Percentiles rank a stretch among this genome's conserved stretches.
Evolutionary conservation across 768 basidiomycete genomes (phyloP).

Genomic region (Calocera cornea): DNA sequence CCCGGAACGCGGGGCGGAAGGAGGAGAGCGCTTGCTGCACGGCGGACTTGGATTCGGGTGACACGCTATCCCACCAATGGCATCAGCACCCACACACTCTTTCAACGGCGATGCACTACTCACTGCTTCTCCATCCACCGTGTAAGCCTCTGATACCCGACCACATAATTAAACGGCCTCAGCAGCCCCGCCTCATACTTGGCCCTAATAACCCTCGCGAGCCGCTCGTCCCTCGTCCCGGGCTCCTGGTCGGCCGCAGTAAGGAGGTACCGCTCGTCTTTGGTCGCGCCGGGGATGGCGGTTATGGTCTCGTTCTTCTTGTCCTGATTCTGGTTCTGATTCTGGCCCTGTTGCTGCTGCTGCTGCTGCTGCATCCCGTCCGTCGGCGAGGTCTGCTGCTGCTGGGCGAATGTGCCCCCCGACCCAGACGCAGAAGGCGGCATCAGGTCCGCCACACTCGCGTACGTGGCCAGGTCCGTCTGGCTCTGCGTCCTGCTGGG

Average conservation of each 20-base stretch:
- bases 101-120: conserved; percentile 13
- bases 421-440: not conserved
- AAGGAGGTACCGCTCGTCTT: conserved; percentile 77
- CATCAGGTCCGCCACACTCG: not conserved
- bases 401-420: not conserved
- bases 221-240: conserved; percentile 76
- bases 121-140: conserved; percentile 94
- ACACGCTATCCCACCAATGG: conserved; percentile 44
- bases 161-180: conserved; percentile 93
- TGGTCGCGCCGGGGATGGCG: conserved; percentile 34
- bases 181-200: conserved; percentile 94
- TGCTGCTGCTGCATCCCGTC: conserved; percentile 4
- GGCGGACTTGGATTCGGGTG: conserved; percentile 79
- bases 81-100: not conserved
- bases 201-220: conserved; percentile 82
- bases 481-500: not conserved
- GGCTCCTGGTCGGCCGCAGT: conserved; percentile 91
- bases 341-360: conserved; percentile 9
- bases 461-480: not conserved
- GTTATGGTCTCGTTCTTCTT: not conserved
- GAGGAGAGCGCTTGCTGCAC: conserved; percentile 82
- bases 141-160: conserved; percentile 80
- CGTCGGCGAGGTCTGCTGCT: not conserved
- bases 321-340: conserved; percentile 12
- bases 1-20: conserved; percentile 72